Conservation (phyloP, 345 rosid species). For the Salix viminalis region DNA sequence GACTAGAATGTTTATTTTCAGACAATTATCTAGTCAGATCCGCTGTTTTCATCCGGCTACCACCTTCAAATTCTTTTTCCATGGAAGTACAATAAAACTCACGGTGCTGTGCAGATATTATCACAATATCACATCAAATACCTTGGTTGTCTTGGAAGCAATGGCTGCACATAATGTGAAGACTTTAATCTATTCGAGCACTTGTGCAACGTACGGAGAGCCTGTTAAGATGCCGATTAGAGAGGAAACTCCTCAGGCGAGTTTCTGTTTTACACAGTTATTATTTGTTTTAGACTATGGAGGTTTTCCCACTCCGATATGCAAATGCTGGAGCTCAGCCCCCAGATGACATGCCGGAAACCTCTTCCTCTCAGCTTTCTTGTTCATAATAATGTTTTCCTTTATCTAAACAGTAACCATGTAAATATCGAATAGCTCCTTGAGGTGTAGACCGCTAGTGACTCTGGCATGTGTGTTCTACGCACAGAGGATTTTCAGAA, state of each 20-base stretch:
- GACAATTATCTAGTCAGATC: neutral
- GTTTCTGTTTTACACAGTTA: neutral
- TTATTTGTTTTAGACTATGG: neutral
- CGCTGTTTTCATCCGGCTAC: neutral
- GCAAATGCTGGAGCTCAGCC: neutral
- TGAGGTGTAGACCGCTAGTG: neutral
- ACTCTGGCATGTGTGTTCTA: neutral
- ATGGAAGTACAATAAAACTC: neutral
- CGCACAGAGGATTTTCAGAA: neutral
- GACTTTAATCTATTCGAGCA: constrained; percentile 93
- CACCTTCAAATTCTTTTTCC: neutral
- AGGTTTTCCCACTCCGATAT: neutral
- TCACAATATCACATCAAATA: constrained; percentile 95
- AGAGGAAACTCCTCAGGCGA: constrained; percentile 87
- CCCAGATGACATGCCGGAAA: neutral
- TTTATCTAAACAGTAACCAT: neutral
- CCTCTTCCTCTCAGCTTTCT: neutral
- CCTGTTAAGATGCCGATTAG: constrained; percentile 92
- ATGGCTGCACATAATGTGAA: constrained; percentile 76
- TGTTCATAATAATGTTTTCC: no score
- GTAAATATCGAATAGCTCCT: neutral
- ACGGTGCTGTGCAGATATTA: constrained; percentile 56
- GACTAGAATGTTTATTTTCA: neutral
- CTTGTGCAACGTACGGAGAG: constrained; percentile 97
- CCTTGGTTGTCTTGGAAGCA: constrained; percentile 80